Conservation (phyloP, 2,329 filamentous ascomycete genomes). For the Talaromyces sp. region DNA sequence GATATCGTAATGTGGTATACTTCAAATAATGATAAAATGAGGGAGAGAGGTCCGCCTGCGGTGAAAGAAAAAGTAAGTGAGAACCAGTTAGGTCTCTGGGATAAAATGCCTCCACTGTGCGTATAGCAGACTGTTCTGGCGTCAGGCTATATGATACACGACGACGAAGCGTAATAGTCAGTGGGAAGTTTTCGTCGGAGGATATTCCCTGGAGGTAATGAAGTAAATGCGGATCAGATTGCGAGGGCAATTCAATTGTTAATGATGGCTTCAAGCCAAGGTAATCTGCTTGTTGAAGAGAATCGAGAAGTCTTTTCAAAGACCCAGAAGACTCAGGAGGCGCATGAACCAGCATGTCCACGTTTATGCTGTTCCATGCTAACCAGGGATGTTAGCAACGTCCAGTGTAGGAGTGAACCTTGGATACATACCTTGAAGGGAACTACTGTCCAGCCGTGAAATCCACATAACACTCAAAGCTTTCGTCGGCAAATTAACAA, state of each 20-base stretch:
- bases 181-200: conserved; percentile 58
- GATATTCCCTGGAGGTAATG: conserved; percentile 59
- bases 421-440: conserved; percentile 54
- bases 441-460: conserved; percentile 66
- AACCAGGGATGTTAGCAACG: conserved; percentile 14
- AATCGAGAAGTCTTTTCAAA: conserved; percentile 70
- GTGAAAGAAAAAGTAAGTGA: conserved; percentile 79
- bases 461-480: conserved; percentile 67
- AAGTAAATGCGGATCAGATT: conserved; percentile 61
- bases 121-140: conserved; percentile 66
- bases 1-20: conserved; percentile 71
- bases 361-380: conserved; percentile 72
- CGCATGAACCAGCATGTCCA: conserved; percentile 83
- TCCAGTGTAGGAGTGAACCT: conserved; percentile 8
- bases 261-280: conserved; percentile 66
- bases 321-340: conserved; percentile 65
- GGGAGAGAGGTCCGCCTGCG: conserved; percentile 72
- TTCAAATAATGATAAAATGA: conserved; percentile 84
- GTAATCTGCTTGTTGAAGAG: conserved; percentile 71
- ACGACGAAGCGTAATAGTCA: conserved; percentile 64
- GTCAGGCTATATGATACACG: conserved; percentile 61
- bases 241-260: conserved; percentile 74
- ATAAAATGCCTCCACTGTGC: conserved; percentile 84
- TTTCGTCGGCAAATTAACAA: conserved; percentile 69
- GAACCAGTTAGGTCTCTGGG: conserved; percentile 59